Percentiles rank a stretch among this genome's conserved stretches.
Evolutionary conservation across 495 filamentous ascomycete species (phyloP).

Genomic region (Hypoxylon lenormandii): DNA sequence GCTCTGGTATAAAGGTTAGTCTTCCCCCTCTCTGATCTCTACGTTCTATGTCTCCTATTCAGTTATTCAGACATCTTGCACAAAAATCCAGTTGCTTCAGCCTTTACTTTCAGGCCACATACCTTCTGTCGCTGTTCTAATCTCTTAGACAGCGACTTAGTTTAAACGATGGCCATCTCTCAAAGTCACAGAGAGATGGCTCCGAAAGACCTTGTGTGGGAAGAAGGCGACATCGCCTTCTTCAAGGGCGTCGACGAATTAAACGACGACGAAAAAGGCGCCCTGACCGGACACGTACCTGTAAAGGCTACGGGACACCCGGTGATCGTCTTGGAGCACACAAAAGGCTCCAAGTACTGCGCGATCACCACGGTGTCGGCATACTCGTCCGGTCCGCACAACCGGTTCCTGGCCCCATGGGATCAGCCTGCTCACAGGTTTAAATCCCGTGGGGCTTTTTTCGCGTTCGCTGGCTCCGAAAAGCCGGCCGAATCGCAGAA

Average conservation of each 20-base stretch:
- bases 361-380: slow-evolving; percentile 53
- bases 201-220: slow-evolving; percentile 24
- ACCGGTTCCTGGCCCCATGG: slow-evolving; percentile 51
- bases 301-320: slow-evolving; percentile 48
- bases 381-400: slow-evolving; percentile 38
- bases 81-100: no score
- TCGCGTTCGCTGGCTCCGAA: slow-evolving; percentile 47
- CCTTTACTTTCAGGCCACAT: no score
- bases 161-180: neutral
- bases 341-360: slow-evolving; percentile 21
- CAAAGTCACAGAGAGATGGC: neutral
- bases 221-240: slow-evolving; percentile 50
- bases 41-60: no score
- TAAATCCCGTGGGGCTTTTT: slow-evolving; percentile 40
- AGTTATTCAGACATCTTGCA: no score
- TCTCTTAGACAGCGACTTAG: no score
- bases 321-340: slow-evolving; percentile 49
- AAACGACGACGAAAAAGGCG: slow-evolving; percentile 4
- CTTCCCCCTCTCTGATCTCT: no score
- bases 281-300: slow-evolving; percentile 40
- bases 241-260: slow-evolving; percentile 35
- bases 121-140: no score
- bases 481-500: neutral
- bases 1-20: no score
- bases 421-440: slow-evolving; percentile 32